Base-by-base conservation (phyloP, 2,329 filamentous ascomycete genomes). In the Passalora sequoiae region DNA sequence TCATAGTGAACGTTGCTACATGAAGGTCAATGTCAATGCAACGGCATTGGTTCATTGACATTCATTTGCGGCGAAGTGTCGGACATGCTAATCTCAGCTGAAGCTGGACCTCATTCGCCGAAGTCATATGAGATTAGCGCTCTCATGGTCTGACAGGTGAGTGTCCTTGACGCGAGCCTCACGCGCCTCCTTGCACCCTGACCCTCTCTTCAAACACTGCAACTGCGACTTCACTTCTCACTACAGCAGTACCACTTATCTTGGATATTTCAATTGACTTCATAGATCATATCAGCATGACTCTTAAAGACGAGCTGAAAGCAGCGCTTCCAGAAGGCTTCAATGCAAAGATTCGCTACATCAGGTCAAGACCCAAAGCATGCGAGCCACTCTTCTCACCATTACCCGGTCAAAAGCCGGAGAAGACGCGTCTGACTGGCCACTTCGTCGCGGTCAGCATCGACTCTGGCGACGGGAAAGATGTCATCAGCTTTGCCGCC, bases 391-490 rank as follows among this genome's bases (percentile, higher is more conserved):
- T 98, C 31, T 96, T 84, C 68, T 83, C 86, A 25, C 77, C 89
- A 24, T 81, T 86, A 3, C 86, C 86, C 4, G 80, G 82, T 45
- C 71, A 78, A 51, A 76, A 77, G 31, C 77, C 84, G 6, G 84
- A 94, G 60, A 75, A 78, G 47, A 98, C 92, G 0, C 91, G 83
- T 57, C 84, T 86, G 68, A 88, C 95, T 64, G 89, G 78, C 35
- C 92, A 98, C 63, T 94, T 85, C 51, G 69, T 86, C 15, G 70
- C 77, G 4, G 73, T 80, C 15, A 60, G 59, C 49, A 50, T 78
- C 19, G 61, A 67, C 29, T 35, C 51, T 16, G 40, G 37, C 56
- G 54, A 56, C n/a, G 40, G 40, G 12, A 19, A 13, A 12, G 73
- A 80, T 49, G 74, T 94, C 1, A 69, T 96, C 5, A 75, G 91